A percentile compares a stretch with the other conserved stretches of the same genome.
These are phyloP conservation scores for Kwoniella dejecticola DNA, from an alignment of 768 basidiomycete species.

Conservation along the genomic window DNA sequence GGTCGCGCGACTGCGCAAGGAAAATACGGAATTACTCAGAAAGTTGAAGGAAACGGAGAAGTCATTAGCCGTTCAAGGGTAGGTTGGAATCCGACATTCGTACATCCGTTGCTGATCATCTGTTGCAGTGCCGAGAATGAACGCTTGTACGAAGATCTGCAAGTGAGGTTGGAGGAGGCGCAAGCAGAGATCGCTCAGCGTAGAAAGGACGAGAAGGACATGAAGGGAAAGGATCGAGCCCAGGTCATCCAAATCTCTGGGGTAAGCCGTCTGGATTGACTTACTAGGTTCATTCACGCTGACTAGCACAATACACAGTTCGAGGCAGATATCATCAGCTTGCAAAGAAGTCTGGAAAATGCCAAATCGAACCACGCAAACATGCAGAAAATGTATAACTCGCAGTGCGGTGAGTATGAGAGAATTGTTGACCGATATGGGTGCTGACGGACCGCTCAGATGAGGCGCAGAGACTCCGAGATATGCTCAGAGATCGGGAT, in stretches of 20 bases:
- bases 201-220: conserved; percentile 89
- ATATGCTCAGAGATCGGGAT: conserved; percentile 72
- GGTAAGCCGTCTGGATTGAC: conserved; percentile 56
- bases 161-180: conserved; percentile 74
- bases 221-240: conserved; percentile 77
- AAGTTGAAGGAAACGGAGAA: conserved; percentile 76
- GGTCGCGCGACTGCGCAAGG: conserved; percentile 70
- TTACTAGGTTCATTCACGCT: not conserved
- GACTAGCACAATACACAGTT: conserved; percentile 29
- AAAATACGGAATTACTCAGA: conserved; percentile 72
- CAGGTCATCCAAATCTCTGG: conserved; percentile 30
- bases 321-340: conserved; percentile 76
- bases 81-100: not conserved
- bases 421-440: too few relatives aligned
- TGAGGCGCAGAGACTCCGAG: conserved; percentile 76
- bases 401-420: conserved; percentile 71
- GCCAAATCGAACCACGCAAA: conserved; percentile 72
- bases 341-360: conserved; percentile 73
- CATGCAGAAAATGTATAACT: conserved; percentile 83
- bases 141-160: conserved; percentile 76
- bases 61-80: conserved; percentile 61
- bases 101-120: conserved; percentile 7
- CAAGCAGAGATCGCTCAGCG: conserved; percentile 73
- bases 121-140: conserved; percentile 64
- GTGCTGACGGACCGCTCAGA: conserved; percentile 57